Evolutionary conservation across 495 filamentous ascomycete genomes (phyloP).

Genomic region (Penicillium goetzii): DNA sequence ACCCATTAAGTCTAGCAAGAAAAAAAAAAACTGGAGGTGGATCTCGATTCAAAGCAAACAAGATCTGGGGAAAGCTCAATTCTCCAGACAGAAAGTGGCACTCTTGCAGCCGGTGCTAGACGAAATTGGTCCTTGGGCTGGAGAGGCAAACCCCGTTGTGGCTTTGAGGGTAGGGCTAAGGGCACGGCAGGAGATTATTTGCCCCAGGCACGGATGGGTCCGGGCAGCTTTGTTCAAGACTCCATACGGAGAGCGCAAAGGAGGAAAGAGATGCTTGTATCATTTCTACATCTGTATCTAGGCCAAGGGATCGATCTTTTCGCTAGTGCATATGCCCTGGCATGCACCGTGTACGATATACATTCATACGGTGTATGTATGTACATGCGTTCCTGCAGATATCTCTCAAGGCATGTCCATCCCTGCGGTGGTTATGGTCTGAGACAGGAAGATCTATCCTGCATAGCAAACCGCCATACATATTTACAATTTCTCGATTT

Average conservation of each 20-base stretch:
- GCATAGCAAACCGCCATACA: not conserved
- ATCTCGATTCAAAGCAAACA: slow-evolving; percentile 20
- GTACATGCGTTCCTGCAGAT: not conserved
- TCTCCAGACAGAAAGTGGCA: slow-evolving; percentile 19
- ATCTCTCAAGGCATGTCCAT: slow-evolving; percentile 1
- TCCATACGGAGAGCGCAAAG: not conserved
- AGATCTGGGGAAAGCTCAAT: slow-evolving; percentile 32
- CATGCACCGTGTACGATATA: not conserved
- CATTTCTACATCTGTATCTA: not conserved
- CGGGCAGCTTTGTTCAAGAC: not conserved
- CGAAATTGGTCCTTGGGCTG: slow-evolving; percentile 14
- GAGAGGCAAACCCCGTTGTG: slow-evolving; percentile 26
- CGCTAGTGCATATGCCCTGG: not conserved
- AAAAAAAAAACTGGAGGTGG: slow-evolving; percentile 16
- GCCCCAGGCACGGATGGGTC: slow-evolving; percentile 20
- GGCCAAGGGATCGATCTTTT: not conserved
- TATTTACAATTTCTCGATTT: not conserved
- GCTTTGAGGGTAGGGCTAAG: slow-evolving; percentile 16
- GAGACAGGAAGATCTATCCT: not conserved
- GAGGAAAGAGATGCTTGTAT: slow-evolving; percentile 5
- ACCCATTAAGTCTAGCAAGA: slow-evolving; percentile 23
- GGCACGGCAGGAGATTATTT: slow-evolving; percentile 11
- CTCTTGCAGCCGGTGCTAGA: slow-evolving; percentile 24
- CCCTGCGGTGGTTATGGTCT: not conserved
- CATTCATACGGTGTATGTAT: not conserved